Base-by-base conservation (phyloP, 2,329 filamentous ascomycete genomes). In the Fusarium luffae region DNA sequence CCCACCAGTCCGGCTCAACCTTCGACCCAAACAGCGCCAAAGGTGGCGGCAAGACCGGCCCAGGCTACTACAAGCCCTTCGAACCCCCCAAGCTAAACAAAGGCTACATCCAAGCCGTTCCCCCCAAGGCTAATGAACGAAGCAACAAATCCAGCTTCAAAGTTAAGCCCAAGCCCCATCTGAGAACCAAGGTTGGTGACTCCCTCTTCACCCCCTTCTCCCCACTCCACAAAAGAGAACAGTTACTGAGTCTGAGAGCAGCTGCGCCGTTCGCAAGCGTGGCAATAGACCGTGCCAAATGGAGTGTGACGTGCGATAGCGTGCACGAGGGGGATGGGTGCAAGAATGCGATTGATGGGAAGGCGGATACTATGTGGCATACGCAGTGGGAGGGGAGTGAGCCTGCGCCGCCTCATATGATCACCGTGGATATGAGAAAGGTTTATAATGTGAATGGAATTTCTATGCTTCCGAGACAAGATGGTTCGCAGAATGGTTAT, bases 401-500 rank as follows among this genome's bases (percentile, higher is more conserved):
- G 6, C 58, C 68, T 28, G 18, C 23, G 14, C 68, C 59, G 14
- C 63, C 68, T 28, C 68, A 70, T 50, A 65, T 23, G 25, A 61
- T 68, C 25, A 70, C 56, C 3, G 37, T 70, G 25, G 68, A 70
- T n/a, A 27, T 70, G 32, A 60, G 43, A 48, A 65, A 55, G 34
- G 40, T 59, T 10, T 66, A 50, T 8, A 57, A 61, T 41, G 42
- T 68, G 28, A 70, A 70, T 43, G 56, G 56, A 1, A 52, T 70
- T 6, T 65, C 67, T 49, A 57, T 70, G 27, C 19, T 70, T n/a
- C 67, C 63, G 7, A 63, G 63, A 30, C 67, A 68, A 25, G 67
- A 70, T 37, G 59, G 34, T 18, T 46, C 28, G 8, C 21, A 16
- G 13, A 55, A 64, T 46, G 59, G 67, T 1, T 59, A 59, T 18